Evolutionary conservation across 371 early-diverging fungal species (phyloP).

Genomic region (Amoeboaphelidium protococcarum): DNA sequence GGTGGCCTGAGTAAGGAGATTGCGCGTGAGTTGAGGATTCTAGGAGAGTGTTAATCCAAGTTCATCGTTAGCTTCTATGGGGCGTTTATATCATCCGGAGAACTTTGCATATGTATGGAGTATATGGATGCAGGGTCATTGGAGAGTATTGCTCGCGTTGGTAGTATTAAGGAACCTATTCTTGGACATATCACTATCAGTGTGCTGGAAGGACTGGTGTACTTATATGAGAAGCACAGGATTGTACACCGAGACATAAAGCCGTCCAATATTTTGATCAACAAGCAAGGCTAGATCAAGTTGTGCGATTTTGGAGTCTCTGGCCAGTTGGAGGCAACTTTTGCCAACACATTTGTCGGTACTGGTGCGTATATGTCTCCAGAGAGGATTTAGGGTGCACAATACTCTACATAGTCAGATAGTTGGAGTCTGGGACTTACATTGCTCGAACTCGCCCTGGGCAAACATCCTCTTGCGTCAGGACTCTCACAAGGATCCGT

Average conservation of each 20-base stretch:
- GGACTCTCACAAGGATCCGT: constrained; percentile 7
- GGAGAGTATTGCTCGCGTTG: constrained; percentile 47
- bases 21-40: constrained; percentile 60
- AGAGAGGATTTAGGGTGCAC: constrained; percentile 74
- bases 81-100: constrained; percentile 45
- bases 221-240: constrained; percentile 50
- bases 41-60: constrained; percentile 54
- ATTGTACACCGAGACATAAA: constrained; percentile 62
- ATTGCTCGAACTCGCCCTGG: constrained; percentile 68
- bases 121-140: constrained; percentile 41
- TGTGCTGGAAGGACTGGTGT: constrained; percentile 24
- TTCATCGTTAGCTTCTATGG: constrained; percentile 90
- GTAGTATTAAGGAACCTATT: constrained; percentile 43
- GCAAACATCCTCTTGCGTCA: constrained; percentile 50
- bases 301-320: constrained; percentile 86
- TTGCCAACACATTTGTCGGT: constrained; percentile 81
- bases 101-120: constrained; percentile 82
- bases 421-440: constrained; percentile 74
- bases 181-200: constrained; percentile 41
- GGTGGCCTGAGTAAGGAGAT: constrained; percentile 35
- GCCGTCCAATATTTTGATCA: constrained; percentile 20
- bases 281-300: constrained; percentile 57
- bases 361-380: constrained; percentile 92
- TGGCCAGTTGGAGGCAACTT: constrained; percentile 58
- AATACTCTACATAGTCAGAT: constrained; percentile 73